Percentiles rank a stretch among this genome's conserved stretches.
Evolutionary conservation across 345 rosid genomes (phyloP).

Genomic region (Schrenkiella parvula): DNA sequence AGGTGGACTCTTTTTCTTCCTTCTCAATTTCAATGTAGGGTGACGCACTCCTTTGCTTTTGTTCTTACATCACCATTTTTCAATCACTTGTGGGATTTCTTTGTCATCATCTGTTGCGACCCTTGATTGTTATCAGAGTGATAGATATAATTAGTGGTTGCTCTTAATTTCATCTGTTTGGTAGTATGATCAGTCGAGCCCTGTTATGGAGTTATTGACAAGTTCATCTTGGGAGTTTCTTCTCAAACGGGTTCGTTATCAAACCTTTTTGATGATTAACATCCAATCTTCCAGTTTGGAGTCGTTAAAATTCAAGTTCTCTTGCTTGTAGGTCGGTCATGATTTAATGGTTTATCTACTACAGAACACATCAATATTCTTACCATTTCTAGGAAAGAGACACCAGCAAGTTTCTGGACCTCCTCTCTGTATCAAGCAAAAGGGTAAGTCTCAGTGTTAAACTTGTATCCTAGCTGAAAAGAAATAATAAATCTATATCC

Average conservation of each 20-base stretch:
- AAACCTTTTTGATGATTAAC: not conserved
- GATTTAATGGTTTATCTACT: slow-evolving; percentile 63
- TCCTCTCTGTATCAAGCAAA: slow-evolving; percentile 17
- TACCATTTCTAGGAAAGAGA: slow-evolving; percentile 46
- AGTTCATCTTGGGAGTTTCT: slow-evolving; percentile 66
- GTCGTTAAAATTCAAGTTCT: not conserved
- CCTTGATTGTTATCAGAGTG: not conserved
- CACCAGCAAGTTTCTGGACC: slow-evolving; percentile 72
- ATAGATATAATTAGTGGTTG: not conserved
- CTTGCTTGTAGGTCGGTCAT: slow-evolving; percentile 58
- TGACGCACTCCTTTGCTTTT: not conserved
- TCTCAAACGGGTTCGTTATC: slow-evolving; percentile 52
- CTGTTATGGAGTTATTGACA: slow-evolving; percentile 48
- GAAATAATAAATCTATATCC: not conserved
- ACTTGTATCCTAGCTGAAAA: not conserved
- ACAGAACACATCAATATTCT: slow-evolving; percentile 50
- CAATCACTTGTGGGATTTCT: not conserved
- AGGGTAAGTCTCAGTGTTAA: slow-evolving; percentile 9
- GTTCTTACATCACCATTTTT: not conserved
- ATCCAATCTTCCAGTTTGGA: slow-evolving; percentile 4
- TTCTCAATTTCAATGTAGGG: not conserved
- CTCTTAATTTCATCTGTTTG: not conserved
- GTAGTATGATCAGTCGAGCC: slow-evolving; percentile 52
- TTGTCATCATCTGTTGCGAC: not conserved
- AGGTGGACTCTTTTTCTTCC: slow-evolving; percentile 37